Evolutionary conservation across 1,139 yeast genomes (phyloP).

Genomic region (Kodamaea alishanica): DNA sequence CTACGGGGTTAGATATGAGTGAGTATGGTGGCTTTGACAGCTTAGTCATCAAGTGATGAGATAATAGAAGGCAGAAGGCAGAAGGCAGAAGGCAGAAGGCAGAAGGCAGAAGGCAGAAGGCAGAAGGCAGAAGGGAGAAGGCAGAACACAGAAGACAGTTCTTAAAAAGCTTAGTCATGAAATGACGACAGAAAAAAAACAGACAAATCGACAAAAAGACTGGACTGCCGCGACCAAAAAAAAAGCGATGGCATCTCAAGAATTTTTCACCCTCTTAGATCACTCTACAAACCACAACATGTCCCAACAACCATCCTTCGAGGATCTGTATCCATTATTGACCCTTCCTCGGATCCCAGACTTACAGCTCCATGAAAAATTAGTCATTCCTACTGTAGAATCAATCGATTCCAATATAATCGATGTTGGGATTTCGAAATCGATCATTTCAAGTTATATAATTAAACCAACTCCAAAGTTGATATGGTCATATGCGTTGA

Average conservation of each 20-base stretch:
- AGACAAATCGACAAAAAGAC: no score
- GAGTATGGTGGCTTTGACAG: no score
- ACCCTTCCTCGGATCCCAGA: conserved; percentile 43
- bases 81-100: no score
- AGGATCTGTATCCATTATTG: conserved; percentile 37
- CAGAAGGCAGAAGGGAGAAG: no score
- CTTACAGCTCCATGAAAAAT: conserved; percentile 26
- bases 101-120: no score
- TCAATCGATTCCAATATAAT: conserved; percentile 27
- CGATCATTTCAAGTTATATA: conserved; percentile 67
- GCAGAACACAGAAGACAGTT: no score
- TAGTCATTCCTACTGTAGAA: conserved; percentile 28
- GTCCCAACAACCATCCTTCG: conserved; percentile 21
- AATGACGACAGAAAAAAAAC: no score
- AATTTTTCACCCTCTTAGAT: conserved; percentile 1
- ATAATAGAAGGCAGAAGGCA: no score
- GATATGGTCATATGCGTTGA: conserved; percentile 67
- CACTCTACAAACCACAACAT: conserved; percentile 4
- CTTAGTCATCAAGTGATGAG: no score
- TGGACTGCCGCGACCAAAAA: no score
- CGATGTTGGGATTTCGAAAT: conserved; percentile 72
- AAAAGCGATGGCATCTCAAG: conserved; percentile 12
- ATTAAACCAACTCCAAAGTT: conserved; percentile 79
- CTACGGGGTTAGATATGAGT: no score
- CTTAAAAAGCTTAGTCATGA: no score